Evolutionary conservation across 2,329 filamentous ascomycete genomes (phyloP).

Genomic region (Pseudogymnoascus sp.): DNA sequence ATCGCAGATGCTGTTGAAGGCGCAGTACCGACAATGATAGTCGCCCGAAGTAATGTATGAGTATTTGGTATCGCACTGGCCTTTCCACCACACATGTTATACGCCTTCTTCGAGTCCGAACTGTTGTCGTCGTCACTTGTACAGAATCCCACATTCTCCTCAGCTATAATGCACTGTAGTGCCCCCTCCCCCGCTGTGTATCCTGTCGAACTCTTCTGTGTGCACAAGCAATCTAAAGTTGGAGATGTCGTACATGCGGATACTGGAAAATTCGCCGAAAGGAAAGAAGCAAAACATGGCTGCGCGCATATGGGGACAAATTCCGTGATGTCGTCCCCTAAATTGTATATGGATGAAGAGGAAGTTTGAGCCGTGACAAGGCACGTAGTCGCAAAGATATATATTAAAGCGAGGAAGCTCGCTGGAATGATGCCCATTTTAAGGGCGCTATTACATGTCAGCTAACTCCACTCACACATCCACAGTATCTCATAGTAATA

Average conservation of each 20-base stretch:
- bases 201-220: constrained; percentile 47
- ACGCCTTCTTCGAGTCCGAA: constrained; percentile 42
- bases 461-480: background rate
- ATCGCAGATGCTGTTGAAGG: constrained; percentile 17
- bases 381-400: background rate
- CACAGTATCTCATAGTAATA: background rate
- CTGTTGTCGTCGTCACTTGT: constrained; percentile 35
- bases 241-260: constrained; percentile 40
- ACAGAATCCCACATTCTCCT: constrained; percentile 44
- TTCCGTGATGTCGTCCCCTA: constrained; percentile 19
- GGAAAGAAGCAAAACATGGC: constrained; percentile 54
- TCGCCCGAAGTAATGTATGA: constrained; percentile 50
- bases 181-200: constrained; percentile 67
- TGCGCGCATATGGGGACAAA: constrained; percentile 42
- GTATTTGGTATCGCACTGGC: constrained; percentile 46
- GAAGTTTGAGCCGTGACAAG: background rate
- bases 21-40: constrained; percentile 37
- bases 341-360: background rate
- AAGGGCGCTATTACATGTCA: background rate
- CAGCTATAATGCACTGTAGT: constrained; percentile 56
- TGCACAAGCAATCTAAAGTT: constrained; percentile 57
- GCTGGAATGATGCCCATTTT: background rate
- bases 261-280: constrained; percentile 49
- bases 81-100: constrained; percentile 49
- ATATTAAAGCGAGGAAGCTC: background rate